Percentiles rank a stretch among this genome's conserved stretches.
Evolutionary conservation across 2,329 filamentous ascomycete species (phyloP).

Genomic region (Epichloe sp.): DNA sequence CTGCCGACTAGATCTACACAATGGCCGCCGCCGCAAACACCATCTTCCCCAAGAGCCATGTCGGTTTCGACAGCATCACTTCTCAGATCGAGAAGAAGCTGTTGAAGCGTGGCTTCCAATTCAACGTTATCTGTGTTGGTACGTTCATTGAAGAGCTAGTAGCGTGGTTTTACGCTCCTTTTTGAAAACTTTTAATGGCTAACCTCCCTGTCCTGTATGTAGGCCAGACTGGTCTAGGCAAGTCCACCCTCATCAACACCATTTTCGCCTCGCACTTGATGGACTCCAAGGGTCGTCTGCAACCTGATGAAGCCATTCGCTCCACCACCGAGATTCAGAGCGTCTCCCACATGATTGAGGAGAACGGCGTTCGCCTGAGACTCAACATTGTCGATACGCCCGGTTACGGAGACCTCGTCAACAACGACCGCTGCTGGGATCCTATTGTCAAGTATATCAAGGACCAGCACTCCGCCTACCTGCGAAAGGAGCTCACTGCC

Average conservation of each 20-base stretch:
- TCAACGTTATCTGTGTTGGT: conserved; percentile 99
- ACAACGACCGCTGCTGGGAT: conserved; percentile 99
- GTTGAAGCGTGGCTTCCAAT: conserved; percentile 98
- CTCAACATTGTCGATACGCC: conserved; percentile 99
- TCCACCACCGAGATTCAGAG: conserved; percentile 96
- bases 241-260: conserved; percentile 98
- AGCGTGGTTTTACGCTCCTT: conserved; percentile 1
- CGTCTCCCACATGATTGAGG: conserved; percentile 97
- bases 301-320: conserved; percentile 84
- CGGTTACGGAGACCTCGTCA: conserved; percentile 95
- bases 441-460: conserved; percentile 99
- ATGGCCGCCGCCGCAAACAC: conserved; percentile 54
- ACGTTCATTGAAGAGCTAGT: conserved; percentile 30
- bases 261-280: conserved; percentile 99
- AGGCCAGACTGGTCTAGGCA: conserved; percentile 98
- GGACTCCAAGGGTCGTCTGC: conserved; percentile 91
- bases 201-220: conserved; percentile 10
- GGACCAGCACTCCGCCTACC: conserved; percentile 98
- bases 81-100: conserved; percentile 99
- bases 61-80: conserved; percentile 99
- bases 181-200: conserved; percentile 4
- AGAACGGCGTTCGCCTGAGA: conserved; percentile 93
- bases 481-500: conserved; percentile 97
- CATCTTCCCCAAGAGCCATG: conserved; percentile 89
- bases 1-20: conserved; percentile 34